Evolutionary conservation across 495 filamentous ascomycete genomes (phyloP), one percentile per base, ranked within the genome.

Genomic region (Trichoderma parareesei): DNA sequence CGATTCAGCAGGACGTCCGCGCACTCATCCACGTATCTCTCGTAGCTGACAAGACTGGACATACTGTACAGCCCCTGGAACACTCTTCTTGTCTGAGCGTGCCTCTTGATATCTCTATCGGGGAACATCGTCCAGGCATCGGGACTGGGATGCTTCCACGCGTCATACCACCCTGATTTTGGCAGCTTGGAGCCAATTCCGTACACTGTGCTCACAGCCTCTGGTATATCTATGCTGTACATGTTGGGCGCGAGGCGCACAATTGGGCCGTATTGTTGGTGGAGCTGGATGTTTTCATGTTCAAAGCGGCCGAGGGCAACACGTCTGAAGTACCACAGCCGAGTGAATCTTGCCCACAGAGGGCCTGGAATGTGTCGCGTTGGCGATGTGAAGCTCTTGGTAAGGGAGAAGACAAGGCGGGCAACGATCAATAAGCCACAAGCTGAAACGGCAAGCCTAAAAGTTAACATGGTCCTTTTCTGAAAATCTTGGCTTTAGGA

Each of bases 11-110:
- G 79, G 1, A 86, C 61, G 10, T 76, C 77, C 13, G 76, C 77
- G 64, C 79, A 84, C 8, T 79, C 71, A 64, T 87, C 79, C 5
- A 84, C 84, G 60, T 79, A 83, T 4, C 72, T 69, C 69, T 87
- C 85, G 66, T 85, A 86, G 27, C 75, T 71, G 1, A 86, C 74
- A 18, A 86, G 68, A 10, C 77, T 77, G 63, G 75, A 80, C 79
- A 86, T 83, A 0, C 80, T 78, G 67, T 83, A 87, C 4, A 78
- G 67, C 4, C 72, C 70, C 5, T 79, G 75, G 64, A 80, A 82
- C 14, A 74, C 72, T 49, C 71, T 65, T 35, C 73, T 67, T 38
- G 71, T 67, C 37, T 69, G 63, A 5, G 68, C 65, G 49, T 74
- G 73, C 14, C 68, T 68, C 20, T 69, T 65, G 20, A 71, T 67